phyloP scores from a whole-genome alignment of 2,329 filamentous ascomycete genomes.

The Boeremia lycopersici region DNA sequence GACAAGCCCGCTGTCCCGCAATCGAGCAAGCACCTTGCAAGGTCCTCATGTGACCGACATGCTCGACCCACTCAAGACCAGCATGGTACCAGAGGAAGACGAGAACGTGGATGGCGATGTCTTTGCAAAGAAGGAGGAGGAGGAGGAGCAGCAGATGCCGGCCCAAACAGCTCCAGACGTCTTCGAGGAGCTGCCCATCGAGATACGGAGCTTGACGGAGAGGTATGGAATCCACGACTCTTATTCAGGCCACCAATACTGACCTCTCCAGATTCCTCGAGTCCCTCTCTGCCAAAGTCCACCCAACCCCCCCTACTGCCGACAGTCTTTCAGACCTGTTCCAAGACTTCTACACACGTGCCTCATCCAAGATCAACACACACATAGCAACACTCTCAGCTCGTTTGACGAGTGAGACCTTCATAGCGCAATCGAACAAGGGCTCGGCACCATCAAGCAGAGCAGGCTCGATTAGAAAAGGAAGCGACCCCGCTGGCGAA shows the following conservation, averaged over 20 bases:
- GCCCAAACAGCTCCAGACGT: conserved; percentile 62
- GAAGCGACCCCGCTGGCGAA: conserved; percentile 50
- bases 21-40: conserved; percentile 56
- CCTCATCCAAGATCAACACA: conserved; percentile 81
- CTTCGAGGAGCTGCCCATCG: conserved; percentile 89
- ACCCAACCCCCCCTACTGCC: conserved; percentile 80
- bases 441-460: conserved; percentile 46
- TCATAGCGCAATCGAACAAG: conserved; percentile 45
- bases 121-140: conserved; percentile 49
- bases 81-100: conserved; percentile 43
- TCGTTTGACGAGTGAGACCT: conserved; percentile 71
- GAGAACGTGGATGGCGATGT: conserved; percentile 47
- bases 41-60: conserved; percentile 51
- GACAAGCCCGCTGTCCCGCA: conserved; percentile 46
- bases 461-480: conserved; percentile 46
- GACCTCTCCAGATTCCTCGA: conserved; percentile 77
- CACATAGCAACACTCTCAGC: conserved; percentile 83
- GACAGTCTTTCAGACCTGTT: conserved; percentile 85
- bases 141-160: conserved; percentile 30
- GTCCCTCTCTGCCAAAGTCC: conserved; percentile 83
- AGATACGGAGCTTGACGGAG: conserved; percentile 88
- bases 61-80: conserved; percentile 50
- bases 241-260: neutral
- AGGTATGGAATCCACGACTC: conserved; percentile 59
- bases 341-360: conserved; percentile 88